phyloP scores from a whole-genome alignment of 2,329 filamentous ascomycete genomes.

The Phoma sp. region DNA sequence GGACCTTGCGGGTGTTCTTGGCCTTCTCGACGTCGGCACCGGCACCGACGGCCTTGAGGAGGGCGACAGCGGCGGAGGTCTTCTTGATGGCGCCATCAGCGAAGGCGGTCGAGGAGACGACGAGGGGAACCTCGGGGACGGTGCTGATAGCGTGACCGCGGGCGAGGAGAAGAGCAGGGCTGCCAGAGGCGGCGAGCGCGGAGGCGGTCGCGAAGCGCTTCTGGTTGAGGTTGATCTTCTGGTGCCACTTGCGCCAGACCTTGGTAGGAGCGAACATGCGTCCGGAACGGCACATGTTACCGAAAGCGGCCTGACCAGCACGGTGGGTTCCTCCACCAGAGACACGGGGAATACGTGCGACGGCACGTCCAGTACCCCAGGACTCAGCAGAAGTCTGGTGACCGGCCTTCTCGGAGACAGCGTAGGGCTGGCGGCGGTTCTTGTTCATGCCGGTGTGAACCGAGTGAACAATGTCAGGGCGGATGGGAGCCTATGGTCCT shows the following conservation, averaged over 20 bases:
- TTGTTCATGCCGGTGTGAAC: slow-evolving; percentile 99
- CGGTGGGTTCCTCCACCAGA: slow-evolving; percentile 99
- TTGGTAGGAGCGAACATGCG: slow-evolving; percentile 99
- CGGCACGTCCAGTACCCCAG: slow-evolving; percentile 97
- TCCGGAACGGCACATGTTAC: slow-evolving; percentile 99
- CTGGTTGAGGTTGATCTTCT: slow-evolving; percentile 99
- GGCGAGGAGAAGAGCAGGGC: slow-evolving; percentile 91
- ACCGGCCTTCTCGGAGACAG: slow-evolving; percentile 97
- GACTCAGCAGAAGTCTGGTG: slow-evolving; percentile 99
- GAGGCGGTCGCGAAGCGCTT: slow-evolving; percentile 99
- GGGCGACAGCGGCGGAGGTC: slow-evolving; percentile 83
- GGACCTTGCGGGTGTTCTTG: slow-evolving; percentile 93
- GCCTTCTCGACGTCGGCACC: slow-evolving; percentile 93
- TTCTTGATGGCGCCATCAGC: slow-evolving; percentile 79
- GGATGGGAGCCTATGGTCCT: slow-evolving; percentile 73
- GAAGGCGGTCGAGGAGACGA: slow-evolving; percentile 90
- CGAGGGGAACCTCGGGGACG: slow-evolving; percentile 95
- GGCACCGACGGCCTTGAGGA: slow-evolving; percentile 91
- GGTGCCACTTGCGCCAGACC: slow-evolving; percentile 99
- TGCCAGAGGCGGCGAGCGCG: slow-evolving; percentile 94
- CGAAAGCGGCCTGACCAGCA: slow-evolving; percentile 99
- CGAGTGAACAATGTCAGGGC: slow-evolving; percentile 98
- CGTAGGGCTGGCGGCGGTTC: slow-evolving; percentile 99
- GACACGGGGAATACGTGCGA: slow-evolving; percentile 99
- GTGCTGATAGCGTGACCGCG: slow-evolving; percentile 94